Percentiles rank a stretch among this genome's conserved stretches.
phyloP scores from a whole-genome alignment of 768 basidiomycete genomes.

The Pulveroboletus frians region DNA sequence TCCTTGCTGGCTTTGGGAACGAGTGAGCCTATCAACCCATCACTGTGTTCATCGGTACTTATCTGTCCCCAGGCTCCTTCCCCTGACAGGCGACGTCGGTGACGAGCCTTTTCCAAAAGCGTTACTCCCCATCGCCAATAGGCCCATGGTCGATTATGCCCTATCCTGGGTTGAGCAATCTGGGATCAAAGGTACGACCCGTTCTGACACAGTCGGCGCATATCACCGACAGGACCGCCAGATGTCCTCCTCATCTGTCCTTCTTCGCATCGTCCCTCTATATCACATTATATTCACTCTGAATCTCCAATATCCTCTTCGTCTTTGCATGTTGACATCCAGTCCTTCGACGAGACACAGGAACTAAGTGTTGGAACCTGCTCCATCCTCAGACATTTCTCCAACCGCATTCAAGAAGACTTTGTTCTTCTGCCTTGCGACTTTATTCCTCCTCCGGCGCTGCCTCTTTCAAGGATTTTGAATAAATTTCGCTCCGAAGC shows the following conservation, averaged over 20 bases:
- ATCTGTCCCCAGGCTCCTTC: conserved; percentile 50
- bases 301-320: conserved; percentile 58
- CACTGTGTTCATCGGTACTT: background rate
- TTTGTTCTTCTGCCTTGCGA: conserved; percentile 91
- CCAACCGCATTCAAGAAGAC: conserved; percentile 71
- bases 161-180: conserved; percentile 85
- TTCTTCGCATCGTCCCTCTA: conserved; percentile 60
- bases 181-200: conserved; percentile 66
- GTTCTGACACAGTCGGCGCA: background rate
- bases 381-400: conserved; percentile 70
- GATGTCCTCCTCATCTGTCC: conserved; percentile 89
- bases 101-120: conserved; percentile 85
- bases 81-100: conserved; percentile 72
- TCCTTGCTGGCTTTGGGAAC: conserved; percentile 90
- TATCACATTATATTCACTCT: conserved; percentile 84
- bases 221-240: conserved; percentile 28
- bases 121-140: conserved; percentile 81
- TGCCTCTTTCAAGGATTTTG: conserved; percentile 66
- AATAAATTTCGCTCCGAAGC: conserved; percentile 79
- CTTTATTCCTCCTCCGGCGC: conserved; percentile 70
- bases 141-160: conserved; percentile 78
- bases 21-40: conserved; percentile 46
- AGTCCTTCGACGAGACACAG: conserved; percentile 72
- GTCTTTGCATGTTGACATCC: conserved; percentile 67
- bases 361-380: conserved; percentile 67